Evolutionary conservation across 2,329 filamentous ascomycete genomes (phyloP).

Genomic region (Ophiosphaerella korrae): DNA sequence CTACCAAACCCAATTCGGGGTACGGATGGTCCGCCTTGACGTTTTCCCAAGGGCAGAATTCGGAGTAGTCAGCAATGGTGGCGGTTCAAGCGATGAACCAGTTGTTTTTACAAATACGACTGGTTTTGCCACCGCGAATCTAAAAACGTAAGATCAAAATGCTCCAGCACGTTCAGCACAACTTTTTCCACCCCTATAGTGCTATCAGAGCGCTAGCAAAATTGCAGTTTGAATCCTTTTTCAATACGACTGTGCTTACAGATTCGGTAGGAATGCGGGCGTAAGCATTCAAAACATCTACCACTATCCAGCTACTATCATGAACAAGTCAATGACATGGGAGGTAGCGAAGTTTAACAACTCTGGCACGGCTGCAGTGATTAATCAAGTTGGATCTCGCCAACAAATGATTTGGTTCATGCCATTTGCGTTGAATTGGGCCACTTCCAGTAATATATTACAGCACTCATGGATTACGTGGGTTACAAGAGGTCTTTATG

Average conservation of each 20-base stretch:
- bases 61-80: slow-evolving; percentile 48
- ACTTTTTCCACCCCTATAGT: neutral
- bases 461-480: slow-evolving; percentile 68
- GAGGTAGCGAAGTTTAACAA: slow-evolving; percentile 55
- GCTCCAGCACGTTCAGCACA: too few species aligned
- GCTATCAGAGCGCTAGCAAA: too few species aligned
- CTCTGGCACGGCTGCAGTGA: slow-evolving; percentile 62
- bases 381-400: slow-evolving; percentile 62
- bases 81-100: slow-evolving; percentile 40
- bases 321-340: slow-evolving; percentile 58
- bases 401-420: slow-evolving; percentile 69
- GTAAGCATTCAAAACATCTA: slow-evolving; percentile 52
- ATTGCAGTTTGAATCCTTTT: too few species aligned
- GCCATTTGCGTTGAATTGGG: slow-evolving; percentile 58
- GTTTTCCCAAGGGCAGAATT: slow-evolving; percentile 60
- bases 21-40: slow-evolving; percentile 65
- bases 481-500: slow-evolving; percentile 63
- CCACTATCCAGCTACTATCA: slow-evolving; percentile 64
- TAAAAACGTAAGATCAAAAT: slow-evolving; percentile 50
- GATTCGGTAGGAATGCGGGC: slow-evolving; percentile 23
- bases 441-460: slow-evolving; percentile 61
- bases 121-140: slow-evolving; percentile 60
- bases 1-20: slow-evolving; percentile 63
- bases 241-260: too few species aligned
- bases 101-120: slow-evolving; percentile 60